Evolutionary conservation across 1,139 yeast genomes (phyloP), one percentile per base, ranked within the genome.

Genomic region (Kodamaea fungicola): DNA sequence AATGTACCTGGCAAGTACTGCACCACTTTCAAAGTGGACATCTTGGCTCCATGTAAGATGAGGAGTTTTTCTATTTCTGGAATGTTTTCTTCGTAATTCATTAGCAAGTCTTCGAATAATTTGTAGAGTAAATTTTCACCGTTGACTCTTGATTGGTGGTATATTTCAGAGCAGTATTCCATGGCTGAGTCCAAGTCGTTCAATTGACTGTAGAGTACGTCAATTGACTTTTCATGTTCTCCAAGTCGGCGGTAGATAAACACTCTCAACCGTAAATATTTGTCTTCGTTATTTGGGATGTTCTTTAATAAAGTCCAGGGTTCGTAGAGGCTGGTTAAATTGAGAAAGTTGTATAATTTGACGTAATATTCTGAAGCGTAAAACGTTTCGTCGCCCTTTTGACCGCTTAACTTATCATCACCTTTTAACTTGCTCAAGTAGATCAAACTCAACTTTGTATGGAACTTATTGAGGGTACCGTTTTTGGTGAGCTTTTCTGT

Each of bases 211-310:
- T 77, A 79, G 32, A 80, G 68, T 2, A 87, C 76, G 43, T 77
- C 77, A 22, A 92, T 64, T 0, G 90, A 82, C 35, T 78, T 74
- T 9, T 72, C 71, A 51, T 87, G 88, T 40, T 78, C 78, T 1
- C 79, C 82, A 32, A 84, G 57, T 43, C 77, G 70, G 30, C 74
- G 72, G 40, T 83, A 69, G 2, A 90, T 74, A 34, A 76, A 71
- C 0, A 87, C 78, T 30, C 79, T 71, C 34, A 85, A 60, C 23
- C 71, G 42, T 5, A 70, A 52, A 40, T 58, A 67, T 26, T 52
- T 54, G 30, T 61, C 65, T 29, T 65, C 62, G 8, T 58, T 57
- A 2, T 64, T 60, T 0, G 75, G 74, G 9, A 71, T 61, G 31
- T 62, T 48, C 41, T 62, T 62, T 28, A 71, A 47, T 4, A 71